Conservation (phyloP, 192 early-diverging fungal genomes). For the Paraglomus brasilianum region DNA sequence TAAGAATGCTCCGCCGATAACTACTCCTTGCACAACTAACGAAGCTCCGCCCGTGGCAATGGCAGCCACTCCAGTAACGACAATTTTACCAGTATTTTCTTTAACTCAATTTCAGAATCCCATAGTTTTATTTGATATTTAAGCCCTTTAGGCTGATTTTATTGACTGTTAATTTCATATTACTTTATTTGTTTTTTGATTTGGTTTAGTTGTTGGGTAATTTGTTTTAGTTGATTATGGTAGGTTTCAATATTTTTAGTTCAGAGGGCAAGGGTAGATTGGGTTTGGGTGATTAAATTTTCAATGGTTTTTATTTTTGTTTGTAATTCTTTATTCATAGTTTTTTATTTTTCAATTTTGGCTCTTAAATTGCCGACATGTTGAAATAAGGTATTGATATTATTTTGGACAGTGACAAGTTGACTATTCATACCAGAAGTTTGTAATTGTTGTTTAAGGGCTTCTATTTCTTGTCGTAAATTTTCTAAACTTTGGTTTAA, state of each 20-base stretch:
- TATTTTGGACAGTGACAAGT: no score
- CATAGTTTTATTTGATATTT: conserved; percentile 6
- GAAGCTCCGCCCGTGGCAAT: background rate
- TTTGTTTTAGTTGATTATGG: background rate
- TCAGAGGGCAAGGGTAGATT: background rate
- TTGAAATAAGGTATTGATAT: no score
- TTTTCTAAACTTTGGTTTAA: background rate
- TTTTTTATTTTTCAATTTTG: conserved; percentile 8
- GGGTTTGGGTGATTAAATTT: no score
- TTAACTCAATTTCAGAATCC: background rate
- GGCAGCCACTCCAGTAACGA: background rate
- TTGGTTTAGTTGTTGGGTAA: conserved; percentile 1
- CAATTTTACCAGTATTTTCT: background rate
- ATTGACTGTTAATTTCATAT: no score
- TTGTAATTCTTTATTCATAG: no score
- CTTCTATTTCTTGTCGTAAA: background rate
- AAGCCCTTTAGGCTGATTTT: no score
- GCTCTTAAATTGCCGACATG: background rate
- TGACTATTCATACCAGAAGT: no score
- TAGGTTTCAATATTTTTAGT: background rate
- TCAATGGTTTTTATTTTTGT: no score
- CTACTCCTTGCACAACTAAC: no score
- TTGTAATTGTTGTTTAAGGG: conserved; percentile 12
- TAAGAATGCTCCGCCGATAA: no score
- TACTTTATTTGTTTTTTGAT: no score